phyloP scores from a whole-genome alignment of 2,329 filamentous ascomycete species.

The Penicillium expansum region DNA sequence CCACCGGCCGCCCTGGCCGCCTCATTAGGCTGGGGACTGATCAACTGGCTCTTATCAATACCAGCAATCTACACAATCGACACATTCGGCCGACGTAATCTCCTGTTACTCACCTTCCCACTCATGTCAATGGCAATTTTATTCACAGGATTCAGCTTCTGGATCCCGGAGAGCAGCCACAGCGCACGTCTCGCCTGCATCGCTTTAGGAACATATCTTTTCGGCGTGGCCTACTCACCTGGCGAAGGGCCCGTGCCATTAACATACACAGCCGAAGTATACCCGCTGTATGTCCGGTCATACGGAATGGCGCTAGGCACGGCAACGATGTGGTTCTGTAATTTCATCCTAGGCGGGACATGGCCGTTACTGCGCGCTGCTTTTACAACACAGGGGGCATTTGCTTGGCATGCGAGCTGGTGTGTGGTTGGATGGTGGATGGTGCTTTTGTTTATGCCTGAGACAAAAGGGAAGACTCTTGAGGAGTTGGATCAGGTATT shows the following conservation, averaged over 20 bases:
- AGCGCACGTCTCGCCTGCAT: slow-evolving; percentile 42
- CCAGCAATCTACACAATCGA: slow-evolving; percentile 66
- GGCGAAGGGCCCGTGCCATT: slow-evolving; percentile 65
- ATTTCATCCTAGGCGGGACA: slow-evolving; percentile 51
- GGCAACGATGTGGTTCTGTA: slow-evolving; percentile 61
- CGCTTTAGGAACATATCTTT: slow-evolving; percentile 46
- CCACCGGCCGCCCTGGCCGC: slow-evolving; percentile 53
- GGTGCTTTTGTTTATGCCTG: slow-evolving; percentile 43
- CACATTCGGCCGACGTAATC: slow-evolving; percentile 63
- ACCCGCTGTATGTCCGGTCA: slow-evolving; percentile 61
- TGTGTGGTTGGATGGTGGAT: slow-evolving; percentile 47
- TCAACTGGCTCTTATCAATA: slow-evolving; percentile 65
- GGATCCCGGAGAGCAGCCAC: slow-evolving; percentile 43
- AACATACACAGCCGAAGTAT: slow-evolving; percentile 66
- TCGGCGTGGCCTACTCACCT: slow-evolving; percentile 49
- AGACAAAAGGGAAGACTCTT: slow-evolving; percentile 44
- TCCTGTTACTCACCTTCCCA: slow-evolving; percentile 63
- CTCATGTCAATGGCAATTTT: slow-evolving; percentile 57
- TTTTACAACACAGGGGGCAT: slow-evolving; percentile 53
- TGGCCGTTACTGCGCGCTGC: slow-evolving; percentile 52
- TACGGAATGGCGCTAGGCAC: slow-evolving; percentile 64
- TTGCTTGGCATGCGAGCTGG: slow-evolving; percentile 51
- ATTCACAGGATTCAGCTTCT: slow-evolving; percentile 55
- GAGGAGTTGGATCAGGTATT: slow-evolving; percentile 56
- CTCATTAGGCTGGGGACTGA: slow-evolving; percentile 59